Conservation (phyloP, 2,329 filamentous ascomycete species). For the Colletotrichum tanaceti region DNA sequence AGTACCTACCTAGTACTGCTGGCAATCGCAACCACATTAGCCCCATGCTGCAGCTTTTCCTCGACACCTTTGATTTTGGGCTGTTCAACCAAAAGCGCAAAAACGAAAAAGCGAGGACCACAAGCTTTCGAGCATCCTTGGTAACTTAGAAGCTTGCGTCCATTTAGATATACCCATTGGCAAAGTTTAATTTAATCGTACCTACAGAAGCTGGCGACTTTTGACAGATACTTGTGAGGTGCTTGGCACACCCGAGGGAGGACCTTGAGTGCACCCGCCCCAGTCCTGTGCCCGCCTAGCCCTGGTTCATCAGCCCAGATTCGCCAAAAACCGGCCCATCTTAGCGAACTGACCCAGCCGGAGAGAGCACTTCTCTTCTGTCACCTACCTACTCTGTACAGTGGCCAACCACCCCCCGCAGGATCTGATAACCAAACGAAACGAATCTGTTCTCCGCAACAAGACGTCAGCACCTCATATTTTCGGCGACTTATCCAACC, state of each 20-base stretch:
- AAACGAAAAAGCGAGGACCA: not conserved
- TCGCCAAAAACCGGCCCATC: conserved; percentile 44
- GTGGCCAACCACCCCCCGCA: conserved; percentile 39
- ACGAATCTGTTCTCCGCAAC: conserved; percentile 41
- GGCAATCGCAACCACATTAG: conserved; percentile 40
- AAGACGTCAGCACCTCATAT: conserved; percentile 39
- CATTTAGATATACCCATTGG: too few species aligned
- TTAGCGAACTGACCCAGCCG: conserved; percentile 33
- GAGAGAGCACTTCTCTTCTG: conserved; percentile 31
- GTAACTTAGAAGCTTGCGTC: not conserved
- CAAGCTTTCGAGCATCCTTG: not conserved
- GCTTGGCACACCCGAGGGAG: not conserved
- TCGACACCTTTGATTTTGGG: conserved; percentile 22
- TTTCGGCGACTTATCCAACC: conserved; percentile 36
- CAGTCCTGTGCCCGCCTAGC: conserved; percentile 28
- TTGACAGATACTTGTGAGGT: not conserved
- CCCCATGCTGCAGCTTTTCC: conserved; percentile 36
- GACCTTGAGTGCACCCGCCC: conserved; percentile 28
- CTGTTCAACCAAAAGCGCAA: not conserved
- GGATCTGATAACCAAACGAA: conserved; percentile 41
- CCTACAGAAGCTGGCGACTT: not conserved
- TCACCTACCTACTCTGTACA: conserved; percentile 21
- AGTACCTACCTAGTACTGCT: conserved; percentile 5
- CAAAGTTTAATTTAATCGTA: not conserved
- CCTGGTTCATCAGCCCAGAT: conserved; percentile 44